phyloP scores from a whole-genome alignment of 2,329 filamentous ascomycete species.

The Colletotrichum tabaci region DNA sequence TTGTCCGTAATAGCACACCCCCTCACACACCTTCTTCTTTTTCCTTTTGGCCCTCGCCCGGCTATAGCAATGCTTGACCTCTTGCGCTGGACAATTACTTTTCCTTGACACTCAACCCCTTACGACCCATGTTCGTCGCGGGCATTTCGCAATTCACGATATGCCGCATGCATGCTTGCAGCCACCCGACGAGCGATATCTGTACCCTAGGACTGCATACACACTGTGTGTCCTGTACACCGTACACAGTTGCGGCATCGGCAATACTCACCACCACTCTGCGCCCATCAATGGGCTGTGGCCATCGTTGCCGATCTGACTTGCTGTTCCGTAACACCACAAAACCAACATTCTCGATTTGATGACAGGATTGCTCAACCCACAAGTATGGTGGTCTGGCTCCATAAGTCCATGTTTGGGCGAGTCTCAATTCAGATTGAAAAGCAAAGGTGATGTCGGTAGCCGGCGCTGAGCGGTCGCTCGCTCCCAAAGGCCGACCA shows the following conservation, averaged over 20 bases:
- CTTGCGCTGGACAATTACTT: slow-evolving; percentile 22
- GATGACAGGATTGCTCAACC: slow-evolving; percentile 23
- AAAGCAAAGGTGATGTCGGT: slow-evolving; percentile 23
- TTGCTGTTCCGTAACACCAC: slow-evolving; percentile 13
- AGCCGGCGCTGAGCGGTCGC: neutral
- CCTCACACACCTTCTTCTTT: neutral
- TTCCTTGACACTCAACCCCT: slow-evolving; percentile 16
- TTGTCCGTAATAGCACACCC: neutral
- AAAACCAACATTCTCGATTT: neutral
- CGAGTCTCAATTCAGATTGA: neutral
- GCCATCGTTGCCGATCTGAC: slow-evolving; percentile 15
- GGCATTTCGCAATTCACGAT: slow-evolving; percentile 10
- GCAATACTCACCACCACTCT: slow-evolving; percentile 15
- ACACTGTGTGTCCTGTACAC: neutral
- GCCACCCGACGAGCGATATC: slow-evolving; percentile 7
- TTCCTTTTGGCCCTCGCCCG: neutral
- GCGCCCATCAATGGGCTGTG: neutral
- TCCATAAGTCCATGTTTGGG: neutral
- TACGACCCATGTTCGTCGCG: slow-evolving; percentile 21
- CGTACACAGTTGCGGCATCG: slow-evolving; percentile 15
- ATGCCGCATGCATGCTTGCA: slow-evolving; percentile 27
- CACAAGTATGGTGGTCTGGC: slow-evolving; percentile 13
- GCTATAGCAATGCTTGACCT: neutral
- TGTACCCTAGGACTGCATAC: neutral
- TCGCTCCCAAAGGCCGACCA: neutral